A percentile compares a stretch with the other conserved stretches of the same genome.
Conservation (phyloP, 1,284 basidiomycete species). For the Trichosporon asahii region DNA sequence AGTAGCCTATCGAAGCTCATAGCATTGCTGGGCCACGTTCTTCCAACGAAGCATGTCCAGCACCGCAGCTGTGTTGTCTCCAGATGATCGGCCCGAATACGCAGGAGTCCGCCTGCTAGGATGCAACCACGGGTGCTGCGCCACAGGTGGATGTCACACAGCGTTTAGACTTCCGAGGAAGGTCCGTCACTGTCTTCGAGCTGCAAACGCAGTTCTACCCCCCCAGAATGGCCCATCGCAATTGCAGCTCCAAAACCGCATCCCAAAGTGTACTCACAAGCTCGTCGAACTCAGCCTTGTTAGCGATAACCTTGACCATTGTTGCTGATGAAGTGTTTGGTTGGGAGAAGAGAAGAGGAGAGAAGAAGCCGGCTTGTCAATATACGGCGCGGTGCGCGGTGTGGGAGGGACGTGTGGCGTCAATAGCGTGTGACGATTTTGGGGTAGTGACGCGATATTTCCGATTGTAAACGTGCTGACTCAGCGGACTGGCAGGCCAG, state of each 20-base stretch:
- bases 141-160: background rate
- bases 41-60: background rate
- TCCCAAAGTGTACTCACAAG: conserved; percentile 52
- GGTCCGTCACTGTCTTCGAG: background rate
- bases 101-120: background rate
- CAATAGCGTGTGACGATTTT: conserved; percentile 7
- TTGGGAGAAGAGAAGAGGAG: background rate
- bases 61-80: background rate
- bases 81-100: no score
- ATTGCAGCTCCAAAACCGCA: no score
- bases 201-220: no score
- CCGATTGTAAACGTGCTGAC: conserved; percentile 8
- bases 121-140: background rate
- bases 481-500: background rate
- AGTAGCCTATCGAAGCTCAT: background rate
- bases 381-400: background rate
- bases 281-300: conserved; percentile 59
- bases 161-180: background rate
- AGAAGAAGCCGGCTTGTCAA: background rate
- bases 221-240: no score
- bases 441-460: conserved; percentile 10
- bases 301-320: conserved; percentile 58
- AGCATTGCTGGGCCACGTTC: background rate
- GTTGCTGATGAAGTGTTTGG: conserved; percentile 13
- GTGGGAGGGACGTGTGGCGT: background rate